Conservation (phyloP, 116 monocot species). For the Dioscorea cayenensis region DNA sequence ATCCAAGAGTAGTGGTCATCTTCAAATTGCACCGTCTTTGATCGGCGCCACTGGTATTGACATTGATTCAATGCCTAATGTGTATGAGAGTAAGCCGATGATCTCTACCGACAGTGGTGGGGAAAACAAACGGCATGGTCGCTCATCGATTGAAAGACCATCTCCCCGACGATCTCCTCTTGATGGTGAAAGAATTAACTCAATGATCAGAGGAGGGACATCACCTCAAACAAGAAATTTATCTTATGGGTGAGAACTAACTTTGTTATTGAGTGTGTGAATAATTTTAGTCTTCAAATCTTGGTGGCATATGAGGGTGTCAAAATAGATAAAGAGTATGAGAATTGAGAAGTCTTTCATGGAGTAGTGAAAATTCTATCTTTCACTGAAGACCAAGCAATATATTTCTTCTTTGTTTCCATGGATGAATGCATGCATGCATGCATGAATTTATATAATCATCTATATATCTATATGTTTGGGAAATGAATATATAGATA, state of each 20-base stretch:
- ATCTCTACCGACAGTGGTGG: constrained; percentile 12
- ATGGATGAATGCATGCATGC: too few relatives aligned
- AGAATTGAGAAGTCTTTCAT: not conserved
- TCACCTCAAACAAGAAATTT: constrained; percentile 40
- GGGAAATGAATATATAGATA: not conserved
- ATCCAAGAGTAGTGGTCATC: constrained; percentile 33
- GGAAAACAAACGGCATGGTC: constrained; percentile 28
- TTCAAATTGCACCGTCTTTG: constrained; percentile 28
- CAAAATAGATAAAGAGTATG: not conserved
- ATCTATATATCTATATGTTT: too few relatives aligned
- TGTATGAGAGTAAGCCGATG: constrained; percentile 48
- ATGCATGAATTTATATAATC: too few relatives aligned
- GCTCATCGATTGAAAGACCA: constrained; percentile 33
- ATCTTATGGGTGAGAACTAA: constrained; percentile 48
- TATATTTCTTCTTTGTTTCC: too few relatives aligned
- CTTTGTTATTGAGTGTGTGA: constrained; percentile 1
- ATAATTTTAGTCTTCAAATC: not conserved
- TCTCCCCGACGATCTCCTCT: constrained; percentile 30
- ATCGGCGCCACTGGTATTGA: constrained; percentile 30
- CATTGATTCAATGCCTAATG: constrained; percentile 41
- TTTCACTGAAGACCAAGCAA: not conserved
- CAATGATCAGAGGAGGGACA: constrained; percentile 36
- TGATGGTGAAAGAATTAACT: constrained; percentile 31
- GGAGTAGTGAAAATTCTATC: not conserved
- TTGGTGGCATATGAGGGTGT: not conserved